Percentiles rank a stretch among this genome's conserved stretches.
phyloP scores from a whole-genome alignment of 2,329 filamentous ascomycete species.

The Ophiostoma sp. region DNA sequence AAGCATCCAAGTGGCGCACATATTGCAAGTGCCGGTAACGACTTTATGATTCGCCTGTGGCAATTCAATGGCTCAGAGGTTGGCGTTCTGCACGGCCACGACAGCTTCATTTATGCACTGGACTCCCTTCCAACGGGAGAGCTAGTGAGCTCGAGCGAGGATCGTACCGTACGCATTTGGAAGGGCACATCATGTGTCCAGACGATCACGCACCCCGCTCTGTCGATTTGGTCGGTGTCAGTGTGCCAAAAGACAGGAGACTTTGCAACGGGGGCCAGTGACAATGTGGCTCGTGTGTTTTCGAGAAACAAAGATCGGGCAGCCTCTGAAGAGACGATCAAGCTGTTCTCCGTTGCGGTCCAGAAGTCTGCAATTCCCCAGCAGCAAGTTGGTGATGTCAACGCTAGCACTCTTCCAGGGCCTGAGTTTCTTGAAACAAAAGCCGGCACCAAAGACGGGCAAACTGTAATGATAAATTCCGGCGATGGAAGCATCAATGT shows the following conservation, averaged over 20 bases:
- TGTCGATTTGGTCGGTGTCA: constrained; percentile 94
- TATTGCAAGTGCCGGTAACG: constrained; percentile 93
- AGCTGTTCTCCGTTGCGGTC: constrained; percentile 75
- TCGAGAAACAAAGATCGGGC: constrained; percentile 64
- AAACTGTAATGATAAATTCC: constrained; percentile 87
- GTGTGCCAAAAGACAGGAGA: constrained; percentile 77
- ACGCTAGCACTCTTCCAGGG: constrained; percentile 86
- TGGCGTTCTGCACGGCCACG: constrained; percentile 76
- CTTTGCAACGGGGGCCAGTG: constrained; percentile 89
- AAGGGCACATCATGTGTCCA: constrained; percentile 76
- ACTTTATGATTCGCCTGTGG: constrained; percentile 83
- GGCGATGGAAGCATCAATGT: constrained; percentile 75
- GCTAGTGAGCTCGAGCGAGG: constrained; percentile 85
- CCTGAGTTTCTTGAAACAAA: constrained; percentile 79
- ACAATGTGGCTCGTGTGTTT: constrained; percentile 79
- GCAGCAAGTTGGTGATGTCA: constrained; percentile 69
- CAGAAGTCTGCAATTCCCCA: constrained; percentile 80
- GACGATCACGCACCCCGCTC: constrained; percentile 93
- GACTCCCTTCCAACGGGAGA: constrained; percentile 74
- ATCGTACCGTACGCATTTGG: constrained; percentile 91
- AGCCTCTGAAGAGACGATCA: constrained; percentile 62
- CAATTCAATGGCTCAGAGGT: constrained; percentile 72
- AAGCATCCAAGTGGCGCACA: constrained; percentile 76
- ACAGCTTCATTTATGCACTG: constrained; percentile 90
- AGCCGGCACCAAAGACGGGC: constrained; percentile 89